Conservation (phyloP, 345 rosid genomes). For the Adansonia digitata region DNA sequence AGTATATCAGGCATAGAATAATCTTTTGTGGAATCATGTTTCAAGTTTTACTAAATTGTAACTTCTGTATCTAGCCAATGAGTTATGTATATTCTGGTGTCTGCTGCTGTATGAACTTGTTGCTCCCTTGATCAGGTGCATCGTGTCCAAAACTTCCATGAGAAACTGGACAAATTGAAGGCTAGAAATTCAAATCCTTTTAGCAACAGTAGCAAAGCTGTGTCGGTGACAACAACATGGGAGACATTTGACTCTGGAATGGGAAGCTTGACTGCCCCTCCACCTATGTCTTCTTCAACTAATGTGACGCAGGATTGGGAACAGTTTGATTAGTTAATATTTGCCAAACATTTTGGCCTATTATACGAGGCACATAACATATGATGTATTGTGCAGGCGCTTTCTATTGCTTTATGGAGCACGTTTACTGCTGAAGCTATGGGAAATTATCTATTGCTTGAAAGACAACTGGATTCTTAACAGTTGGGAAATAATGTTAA, state of each 20-base stretch:
- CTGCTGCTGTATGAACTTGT: background rate
- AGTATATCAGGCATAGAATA: background rate
- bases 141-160: background rate
- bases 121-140: background rate
- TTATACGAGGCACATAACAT: background rate
- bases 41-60: background rate
- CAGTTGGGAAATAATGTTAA: no score
- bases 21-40: background rate
- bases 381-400: background rate
- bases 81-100: background rate
- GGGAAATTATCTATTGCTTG: background rate
- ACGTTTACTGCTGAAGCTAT: background rate
- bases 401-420: no score
- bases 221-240: no score
- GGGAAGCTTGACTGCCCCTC: background rate
- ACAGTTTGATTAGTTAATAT: background rate
- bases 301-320: background rate
- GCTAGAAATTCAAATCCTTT: background rate
- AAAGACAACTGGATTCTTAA: background rate
- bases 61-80: background rate
- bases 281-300: background rate
- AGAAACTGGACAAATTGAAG: background rate
- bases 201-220: no score
- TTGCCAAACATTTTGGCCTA: slow-evolving; percentile 10
- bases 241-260: background rate